Base-by-base conservation (phyloP, 768 basidiomycete species). In the Sporobolomyces phaffii region DNA sequence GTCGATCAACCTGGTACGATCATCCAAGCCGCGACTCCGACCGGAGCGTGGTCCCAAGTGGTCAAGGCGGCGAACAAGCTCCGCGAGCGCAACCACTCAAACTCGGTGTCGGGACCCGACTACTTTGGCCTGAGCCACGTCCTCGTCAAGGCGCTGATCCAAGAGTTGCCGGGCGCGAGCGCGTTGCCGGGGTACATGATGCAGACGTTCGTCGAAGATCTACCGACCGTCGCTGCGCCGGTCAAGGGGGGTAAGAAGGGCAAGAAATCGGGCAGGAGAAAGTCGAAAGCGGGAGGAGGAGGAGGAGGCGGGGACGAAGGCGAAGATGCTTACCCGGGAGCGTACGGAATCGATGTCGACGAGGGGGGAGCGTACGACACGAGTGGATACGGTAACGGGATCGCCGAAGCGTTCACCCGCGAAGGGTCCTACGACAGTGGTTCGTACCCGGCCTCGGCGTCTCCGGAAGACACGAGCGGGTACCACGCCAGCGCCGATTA, bases 61-160 rank as follows among this genome's bases (percentile, higher is more conserved):
- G 88, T 91, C 56, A 86, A 85, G 74, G 84, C 87, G 56, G 89
- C 90, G 1, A 91, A 90, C 74, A 82, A 83, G 47, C 85, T 91
- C 66, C 84, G 89, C 53, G 86, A 88, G 75, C 82, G 88, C 18
- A 86, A 88, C 69, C 89, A 90, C 74, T 88, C 86, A 48, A 90
- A 90, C 76, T 89, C 87, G 8, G 88, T 91, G 18, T 91, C 89
- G 3, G 89, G 89, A 0, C 89, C 89, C 18, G 89, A 91, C 78
- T 90, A 90, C 77, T 91, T 89, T 74, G 90, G 90, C 13, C 80
- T 91, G 20, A 87, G 87, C 5, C 87, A 90, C 77, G 90, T 90
- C 75, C 87, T 87, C 6, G 90, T 91, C 80, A 91, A 90, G 79
- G 87, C 89, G 74, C 82, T 91, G 41, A 89, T 91, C n/a, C 89